A percentile compares a stretch with the other conserved stretches of the same genome.
These are phyloP conservation scores for Corrigiola litoralis DNA, from an alignment of 179 eudicot genomes.

Conservation along the genomic window DNA sequence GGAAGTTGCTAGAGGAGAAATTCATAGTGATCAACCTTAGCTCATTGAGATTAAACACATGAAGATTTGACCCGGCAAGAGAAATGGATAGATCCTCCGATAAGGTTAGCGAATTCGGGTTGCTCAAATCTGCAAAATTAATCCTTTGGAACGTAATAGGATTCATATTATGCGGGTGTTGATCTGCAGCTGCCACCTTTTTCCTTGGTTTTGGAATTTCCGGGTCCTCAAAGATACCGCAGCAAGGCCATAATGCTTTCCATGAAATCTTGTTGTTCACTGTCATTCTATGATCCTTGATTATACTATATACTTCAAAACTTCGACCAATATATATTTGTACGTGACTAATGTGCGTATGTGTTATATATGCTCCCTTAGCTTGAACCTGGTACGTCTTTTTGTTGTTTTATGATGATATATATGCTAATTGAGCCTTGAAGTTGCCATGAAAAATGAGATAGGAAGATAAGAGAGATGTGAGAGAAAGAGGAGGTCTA, in stretches of 20 bases:
- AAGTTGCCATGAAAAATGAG: not conserved
- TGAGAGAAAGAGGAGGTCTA: not conserved
- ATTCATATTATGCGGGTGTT: not conserved
- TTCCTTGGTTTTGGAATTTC: constrained; percentile 20
- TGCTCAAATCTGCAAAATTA: constrained; percentile 22
- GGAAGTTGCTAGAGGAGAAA: constrained; percentile 45
- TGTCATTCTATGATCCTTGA: constrained; percentile 9
- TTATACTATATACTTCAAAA: no score
- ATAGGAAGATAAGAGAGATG: constrained; percentile 3
- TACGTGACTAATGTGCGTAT: no score
- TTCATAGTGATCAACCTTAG: constrained; percentile 40
- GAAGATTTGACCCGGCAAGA: constrained; percentile 36
- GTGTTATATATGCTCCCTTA: not conserved
- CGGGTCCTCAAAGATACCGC: constrained; percentile 14
- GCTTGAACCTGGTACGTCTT: not conserved
- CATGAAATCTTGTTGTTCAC: constrained; percentile 25
- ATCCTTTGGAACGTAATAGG: constrained; percentile 22
- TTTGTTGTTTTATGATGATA: not conserved
- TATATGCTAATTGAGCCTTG: constrained; percentile 2
- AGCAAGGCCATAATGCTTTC: constrained; percentile 28
- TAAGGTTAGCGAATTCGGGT: constrained; percentile 33
- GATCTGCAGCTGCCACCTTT: constrained; percentile 8
- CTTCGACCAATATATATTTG: no score
- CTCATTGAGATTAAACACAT: constrained; percentile 39
- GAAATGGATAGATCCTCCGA: constrained; percentile 48